Conservation (phyloP, 768 basidiomycete species). For the Lentinula guzmanii region DNA sequence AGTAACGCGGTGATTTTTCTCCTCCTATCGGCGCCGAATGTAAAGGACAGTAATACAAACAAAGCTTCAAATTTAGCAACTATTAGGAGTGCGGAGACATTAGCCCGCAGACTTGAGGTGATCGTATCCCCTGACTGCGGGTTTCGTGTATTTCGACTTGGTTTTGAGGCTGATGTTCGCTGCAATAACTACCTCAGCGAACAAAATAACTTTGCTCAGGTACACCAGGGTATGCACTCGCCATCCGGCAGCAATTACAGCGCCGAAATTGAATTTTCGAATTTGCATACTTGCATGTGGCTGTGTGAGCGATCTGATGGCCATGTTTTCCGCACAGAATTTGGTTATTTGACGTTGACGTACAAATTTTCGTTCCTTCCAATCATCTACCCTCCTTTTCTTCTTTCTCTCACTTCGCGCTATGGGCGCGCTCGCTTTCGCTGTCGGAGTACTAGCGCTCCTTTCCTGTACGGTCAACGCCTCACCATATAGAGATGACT, state of each 20-base stretch:
- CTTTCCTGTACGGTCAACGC: slow-evolving; percentile 29
- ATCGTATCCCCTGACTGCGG: background rate
- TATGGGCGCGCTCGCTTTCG: background rate
- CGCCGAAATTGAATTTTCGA: too few species aligned
- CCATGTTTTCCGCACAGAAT: background rate
- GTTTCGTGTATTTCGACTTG: too few species aligned
- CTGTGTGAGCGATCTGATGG: background rate
- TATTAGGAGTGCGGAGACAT: background rate
- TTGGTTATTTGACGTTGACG: background rate
- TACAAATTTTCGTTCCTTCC: background rate
- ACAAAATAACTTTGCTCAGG: too few species aligned
- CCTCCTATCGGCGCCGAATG: background rate
- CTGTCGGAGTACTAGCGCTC: background rate
- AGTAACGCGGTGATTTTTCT: background rate
- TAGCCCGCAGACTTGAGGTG: background rate
- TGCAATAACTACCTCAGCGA: too few species aligned
- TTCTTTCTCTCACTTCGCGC: background rate
- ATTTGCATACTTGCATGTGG: background rate
- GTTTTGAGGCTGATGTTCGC: too few species aligned
- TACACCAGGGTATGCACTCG: background rate
- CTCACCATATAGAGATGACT: slow-evolving; percentile 63
- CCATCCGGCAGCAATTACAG: background rate
- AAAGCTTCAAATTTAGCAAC: background rate
- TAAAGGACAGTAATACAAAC: background rate
- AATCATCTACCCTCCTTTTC: background rate